Evolutionary conservation across 805 yeast genomes (phyloP).

Genomic region (Sugiyamaella marilandica): DNA sequence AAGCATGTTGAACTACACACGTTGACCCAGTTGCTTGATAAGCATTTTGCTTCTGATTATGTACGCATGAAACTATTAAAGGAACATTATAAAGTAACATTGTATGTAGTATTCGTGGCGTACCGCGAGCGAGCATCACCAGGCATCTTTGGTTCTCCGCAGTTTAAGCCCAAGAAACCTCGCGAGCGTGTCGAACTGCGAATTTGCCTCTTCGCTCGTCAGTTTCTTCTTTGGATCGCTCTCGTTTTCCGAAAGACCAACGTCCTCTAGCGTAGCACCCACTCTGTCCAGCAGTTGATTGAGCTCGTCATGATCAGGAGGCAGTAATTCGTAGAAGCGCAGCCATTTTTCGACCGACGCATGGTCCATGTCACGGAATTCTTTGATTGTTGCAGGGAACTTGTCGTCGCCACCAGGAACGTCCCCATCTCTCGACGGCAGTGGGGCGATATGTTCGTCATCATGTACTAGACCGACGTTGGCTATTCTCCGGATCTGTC

Average conservation of each 20-base stretch:
- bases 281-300: slow-evolving; percentile 44
- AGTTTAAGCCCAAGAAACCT: slow-evolving; percentile 59
- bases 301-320: slow-evolving; percentile 55
- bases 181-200: slow-evolving; percentile 58
- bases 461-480: slow-evolving; percentile 49
- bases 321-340: slow-evolving; percentile 70
- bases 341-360: slow-evolving; percentile 50
- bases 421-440: slow-evolving; percentile 78
- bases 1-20: too few species aligned
- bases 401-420: slow-evolving; percentile 39
- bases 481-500: slow-evolving; percentile 64
- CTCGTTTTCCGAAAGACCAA: slow-evolving; percentile 30
- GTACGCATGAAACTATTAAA: too few species aligned
- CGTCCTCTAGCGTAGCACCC: slow-evolving; percentile 37
- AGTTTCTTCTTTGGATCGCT: slow-evolving; percentile 28
- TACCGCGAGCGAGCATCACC: slow-evolving; percentile 41
- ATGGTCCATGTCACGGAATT: slow-evolving; percentile 46
- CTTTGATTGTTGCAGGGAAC: slow-evolving; percentile 57
- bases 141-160: slow-evolving; percentile 49
- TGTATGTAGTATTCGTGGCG: too few species aligned
- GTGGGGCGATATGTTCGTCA: slow-evolving; percentile 52
- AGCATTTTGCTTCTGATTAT: too few species aligned
- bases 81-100: not conserved
- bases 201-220: slow-evolving; percentile 47
- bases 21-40: too few species aligned